Conservation (phyloP, 106 monocot genomes). For the Dendrobium officinale region DNA sequence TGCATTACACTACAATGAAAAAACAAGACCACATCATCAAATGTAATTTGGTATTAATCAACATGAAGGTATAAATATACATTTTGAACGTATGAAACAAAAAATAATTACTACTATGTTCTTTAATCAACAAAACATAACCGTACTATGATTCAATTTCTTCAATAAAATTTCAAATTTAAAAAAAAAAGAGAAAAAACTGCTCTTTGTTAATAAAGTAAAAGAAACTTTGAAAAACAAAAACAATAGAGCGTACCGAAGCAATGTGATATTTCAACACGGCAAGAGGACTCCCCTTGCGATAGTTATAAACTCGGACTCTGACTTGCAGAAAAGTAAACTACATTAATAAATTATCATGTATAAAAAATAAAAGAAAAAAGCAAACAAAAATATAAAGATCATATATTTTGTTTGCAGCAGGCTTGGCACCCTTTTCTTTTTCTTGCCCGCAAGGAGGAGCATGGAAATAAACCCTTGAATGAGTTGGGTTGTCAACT, state of each 20-base stretch:
- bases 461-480: too few relatives aligned
- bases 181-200: neutral
- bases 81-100: neutral
- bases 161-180: neutral
- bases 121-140: neutral
- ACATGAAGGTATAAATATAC: neutral
- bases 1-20: conserved; percentile 63
- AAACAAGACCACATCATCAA: neutral
- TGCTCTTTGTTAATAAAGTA: neutral
- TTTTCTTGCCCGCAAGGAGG: neutral
- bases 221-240: neutral
- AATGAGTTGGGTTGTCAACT: too few relatives aligned
- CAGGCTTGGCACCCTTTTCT: neutral
- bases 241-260: conserved; percentile 41
- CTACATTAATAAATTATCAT: conserved; percentile 2
- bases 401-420: conserved; percentile 1
- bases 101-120: neutral
- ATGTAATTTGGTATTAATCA: neutral
- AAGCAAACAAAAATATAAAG: neutral
- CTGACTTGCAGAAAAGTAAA: conserved; percentile 24
- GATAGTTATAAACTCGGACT: conserved; percentile 80
- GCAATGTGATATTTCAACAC: conserved; percentile 89
- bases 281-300: conserved; percentile 81
- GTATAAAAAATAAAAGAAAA: conserved; percentile 1
- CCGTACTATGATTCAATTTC: neutral